A percentile compares a stretch with the other conserved stretches of the same genome.
These are phyloP conservation scores for Phytophthora sansomeana DNA, from an alignment of 352 stramenopile genomes.

Conservation along the genomic window DNA sequence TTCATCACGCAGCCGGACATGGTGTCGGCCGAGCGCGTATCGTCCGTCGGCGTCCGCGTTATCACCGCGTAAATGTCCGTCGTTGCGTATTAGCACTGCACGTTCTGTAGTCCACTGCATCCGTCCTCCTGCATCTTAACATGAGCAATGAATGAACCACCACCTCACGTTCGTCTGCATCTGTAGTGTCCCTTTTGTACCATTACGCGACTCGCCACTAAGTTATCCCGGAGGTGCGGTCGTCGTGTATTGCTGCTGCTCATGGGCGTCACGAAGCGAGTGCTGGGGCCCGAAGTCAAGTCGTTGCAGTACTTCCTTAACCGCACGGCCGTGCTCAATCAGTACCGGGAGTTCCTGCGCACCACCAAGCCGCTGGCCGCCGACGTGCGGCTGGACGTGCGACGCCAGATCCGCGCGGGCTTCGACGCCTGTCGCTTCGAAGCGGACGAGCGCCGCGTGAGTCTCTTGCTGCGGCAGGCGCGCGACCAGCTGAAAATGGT, in stretches of 20 bases:
- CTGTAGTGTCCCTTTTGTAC: too few relatives aligned
- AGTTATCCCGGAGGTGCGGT: constrained; percentile 20
- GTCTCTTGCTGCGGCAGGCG: constrained; percentile 57
- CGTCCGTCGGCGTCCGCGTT: constrained; percentile 72
- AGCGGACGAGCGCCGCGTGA: constrained; percentile 61
- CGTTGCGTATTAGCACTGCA: too few relatives aligned
- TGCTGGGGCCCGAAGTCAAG: constrained; percentile 52
- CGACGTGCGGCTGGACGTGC: constrained; percentile 60
- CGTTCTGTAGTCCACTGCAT: too few relatives aligned
- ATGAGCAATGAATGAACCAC: too few relatives aligned
- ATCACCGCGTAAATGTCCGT: constrained; percentile 65
- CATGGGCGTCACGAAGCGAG: constrained; percentile 37
- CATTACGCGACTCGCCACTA: too few relatives aligned
- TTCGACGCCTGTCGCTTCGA: constrained; percentile 63
- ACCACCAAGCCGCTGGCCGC: constrained; percentile 56
- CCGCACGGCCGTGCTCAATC: constrained; percentile 59
- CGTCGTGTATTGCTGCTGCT: too few relatives aligned
- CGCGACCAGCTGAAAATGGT: constrained; percentile 77
- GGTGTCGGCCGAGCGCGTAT: constrained; percentile 63
- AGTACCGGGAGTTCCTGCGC: constrained; percentile 75
- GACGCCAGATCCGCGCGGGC: constrained; percentile 63
- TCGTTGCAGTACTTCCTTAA: constrained; percentile 85
- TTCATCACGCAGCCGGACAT: constrained; percentile 90
- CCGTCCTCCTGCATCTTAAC: too few relatives aligned
- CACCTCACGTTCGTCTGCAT: too few relatives aligned